Conservation (phyloP, 768 basidiomycete genomes). For the Lyophyllum atratum region DNA sequence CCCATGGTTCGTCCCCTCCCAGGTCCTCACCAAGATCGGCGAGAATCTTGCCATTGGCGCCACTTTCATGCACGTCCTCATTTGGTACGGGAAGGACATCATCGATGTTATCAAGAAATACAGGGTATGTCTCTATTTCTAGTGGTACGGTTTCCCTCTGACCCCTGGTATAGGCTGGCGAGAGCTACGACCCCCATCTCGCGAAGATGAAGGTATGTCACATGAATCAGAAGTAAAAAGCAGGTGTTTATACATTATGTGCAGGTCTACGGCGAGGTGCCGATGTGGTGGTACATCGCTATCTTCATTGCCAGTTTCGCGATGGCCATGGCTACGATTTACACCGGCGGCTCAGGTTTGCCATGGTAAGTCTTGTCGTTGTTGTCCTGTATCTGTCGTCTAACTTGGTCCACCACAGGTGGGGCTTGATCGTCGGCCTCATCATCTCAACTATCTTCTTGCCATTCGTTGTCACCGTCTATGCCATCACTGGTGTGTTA, state of each 20-base stretch:
- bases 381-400: no score
- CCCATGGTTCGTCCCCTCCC: constrained; percentile 49
- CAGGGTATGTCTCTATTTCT: constrained; percentile 31
- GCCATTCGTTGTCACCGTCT: constrained; percentile 55
- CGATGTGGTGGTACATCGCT: constrained; percentile 53
- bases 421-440: constrained; percentile 53
- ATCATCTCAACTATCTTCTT: constrained; percentile 50
- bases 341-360: constrained; percentile 52
- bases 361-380: constrained; percentile 61
- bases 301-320: constrained; percentile 45
- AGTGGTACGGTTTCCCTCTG: background rate
- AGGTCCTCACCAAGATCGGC: constrained; percentile 42
- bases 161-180: constrained; percentile 24
- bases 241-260: background rate
- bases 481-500: constrained; percentile 47
- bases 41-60: constrained; percentile 42
- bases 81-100: constrained; percentile 58
- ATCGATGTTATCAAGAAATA: constrained; percentile 41
- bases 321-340: constrained; percentile 56
- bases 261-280: constrained; percentile 39
- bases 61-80: constrained; percentile 49
- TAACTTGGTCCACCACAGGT: constrained; percentile 32
- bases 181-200: constrained; percentile 53
- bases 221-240: no score
- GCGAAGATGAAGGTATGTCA: constrained; percentile 50